These are phyloP conservation scores for Phytopythium aichiense DNA, from an alignment of 352 stramenopile genomes.

Conservation along the genomic window DNA sequence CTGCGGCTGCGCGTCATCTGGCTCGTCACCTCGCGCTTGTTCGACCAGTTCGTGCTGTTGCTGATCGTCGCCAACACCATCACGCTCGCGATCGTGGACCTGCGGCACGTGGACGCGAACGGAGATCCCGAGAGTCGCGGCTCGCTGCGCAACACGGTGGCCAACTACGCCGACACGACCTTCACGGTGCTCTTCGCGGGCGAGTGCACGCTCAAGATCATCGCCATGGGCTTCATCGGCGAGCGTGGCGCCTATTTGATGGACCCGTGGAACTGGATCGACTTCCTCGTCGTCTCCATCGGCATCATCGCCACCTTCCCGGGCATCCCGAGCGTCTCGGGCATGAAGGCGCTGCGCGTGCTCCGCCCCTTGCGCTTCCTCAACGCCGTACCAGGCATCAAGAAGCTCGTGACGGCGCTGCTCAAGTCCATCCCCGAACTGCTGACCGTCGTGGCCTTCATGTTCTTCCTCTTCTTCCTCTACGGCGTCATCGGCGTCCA, in stretches of 20 bases:
- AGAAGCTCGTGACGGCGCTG: slow-evolving; percentile 63
- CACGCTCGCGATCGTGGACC: slow-evolving; percentile 67
- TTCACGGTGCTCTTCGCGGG: slow-evolving; percentile 72
- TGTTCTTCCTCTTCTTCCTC: slow-evolving; percentile 83
- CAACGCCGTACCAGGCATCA: slow-evolving; percentile 39
- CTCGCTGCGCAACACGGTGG: slow-evolving; percentile 45
- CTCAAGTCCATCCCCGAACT: slow-evolving; percentile 76
- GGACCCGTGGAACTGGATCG: slow-evolving; percentile 88
- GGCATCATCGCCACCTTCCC: slow-evolving; percentile 44
- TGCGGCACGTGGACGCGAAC: slow-evolving; percentile 31
- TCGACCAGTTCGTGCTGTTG: slow-evolving; percentile 69
- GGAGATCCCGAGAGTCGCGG: slow-evolving; percentile 27
- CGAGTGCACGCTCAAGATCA: slow-evolving; percentile 86
- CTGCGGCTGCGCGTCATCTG: slow-evolving; percentile 43
- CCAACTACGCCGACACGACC: slow-evolving; percentile 39
- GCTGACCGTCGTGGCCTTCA: slow-evolving; percentile 69
- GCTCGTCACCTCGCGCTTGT: slow-evolving; percentile 45
- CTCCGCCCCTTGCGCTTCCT: slow-evolving; percentile 40
- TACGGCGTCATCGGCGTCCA: slow-evolving; percentile 84
- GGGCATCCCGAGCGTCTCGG: slow-evolving; percentile 37
- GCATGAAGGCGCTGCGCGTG: slow-evolving; percentile 32
- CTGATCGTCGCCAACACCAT: slow-evolving; percentile 82
- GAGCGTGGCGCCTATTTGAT: slow-evolving; percentile 67
- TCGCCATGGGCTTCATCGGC: slow-evolving; percentile 73
- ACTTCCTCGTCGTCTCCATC: slow-evolving; percentile 84